Evolutionary conservation across 1,284 basidiomycete species (phyloP).

Genomic region (Malassezia psittaci): DNA sequence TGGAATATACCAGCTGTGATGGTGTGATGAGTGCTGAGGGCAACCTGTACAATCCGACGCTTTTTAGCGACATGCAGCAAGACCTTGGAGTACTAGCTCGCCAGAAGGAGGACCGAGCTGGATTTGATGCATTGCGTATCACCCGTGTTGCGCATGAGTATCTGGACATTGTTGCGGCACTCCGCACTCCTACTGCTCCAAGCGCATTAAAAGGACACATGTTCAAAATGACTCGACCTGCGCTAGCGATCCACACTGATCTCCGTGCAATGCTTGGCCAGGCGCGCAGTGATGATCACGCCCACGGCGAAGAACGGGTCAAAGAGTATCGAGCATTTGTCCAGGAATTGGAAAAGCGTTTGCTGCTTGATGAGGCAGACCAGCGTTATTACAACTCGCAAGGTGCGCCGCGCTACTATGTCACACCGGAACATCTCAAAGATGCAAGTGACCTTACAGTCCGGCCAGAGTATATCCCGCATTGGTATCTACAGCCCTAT

Average conservation of each 20-base stretch:
- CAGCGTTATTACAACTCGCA: conserved; percentile 16
- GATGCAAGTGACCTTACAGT: conserved; percentile 49
- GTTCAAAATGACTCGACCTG: conserved; percentile 80
- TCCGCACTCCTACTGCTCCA: conserved; percentile 63
- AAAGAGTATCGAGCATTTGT: conserved; percentile 57
- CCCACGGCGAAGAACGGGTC: conserved; percentile 55
- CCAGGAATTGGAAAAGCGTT: conserved; percentile 58
- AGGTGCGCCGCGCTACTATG: conserved; percentile 18
- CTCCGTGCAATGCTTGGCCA: conserved; percentile 62
- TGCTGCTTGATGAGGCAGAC: conserved; percentile 50
- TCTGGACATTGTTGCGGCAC: conserved; percentile 63
- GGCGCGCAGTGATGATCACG: conserved; percentile 45
- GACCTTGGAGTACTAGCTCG: conserved; percentile 9
- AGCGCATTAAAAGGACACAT: conserved; percentile 82
- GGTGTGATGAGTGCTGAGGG: conserved; percentile 94
- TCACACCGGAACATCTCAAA: conserved; percentile 11
- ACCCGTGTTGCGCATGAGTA: conserved; percentile 71
- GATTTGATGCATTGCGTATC: conserved; percentile 47
- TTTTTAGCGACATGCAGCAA: conserved; percentile 53
- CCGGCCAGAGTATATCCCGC: conserved; percentile 57
- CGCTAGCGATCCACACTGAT: conserved; percentile 61
- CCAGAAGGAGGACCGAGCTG: not conserved
- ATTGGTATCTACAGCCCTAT: conserved; percentile 78
- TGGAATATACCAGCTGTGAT: conserved; percentile 72
- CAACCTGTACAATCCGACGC: conserved; percentile 80